Conservation (phyloP, 2,329 filamentous ascomycete species). For the Ophiostoma perfectum region DNA sequence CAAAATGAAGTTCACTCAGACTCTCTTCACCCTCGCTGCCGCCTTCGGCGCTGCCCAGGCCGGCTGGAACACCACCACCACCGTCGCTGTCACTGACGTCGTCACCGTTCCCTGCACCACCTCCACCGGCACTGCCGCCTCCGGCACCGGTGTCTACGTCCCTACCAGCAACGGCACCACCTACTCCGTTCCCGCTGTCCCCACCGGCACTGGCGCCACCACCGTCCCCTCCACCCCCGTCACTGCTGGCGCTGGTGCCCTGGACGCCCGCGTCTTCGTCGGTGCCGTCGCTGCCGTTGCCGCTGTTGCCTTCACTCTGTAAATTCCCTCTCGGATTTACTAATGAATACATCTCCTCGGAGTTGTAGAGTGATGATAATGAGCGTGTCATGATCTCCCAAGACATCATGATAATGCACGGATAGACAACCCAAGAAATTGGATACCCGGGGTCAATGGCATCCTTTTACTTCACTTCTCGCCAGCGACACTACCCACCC, state of each 20-base stretch:
- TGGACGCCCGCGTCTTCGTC: slow-evolving; percentile 22
- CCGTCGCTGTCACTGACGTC: slow-evolving; percentile 12
- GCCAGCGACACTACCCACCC: slow-evolving; percentile 1
- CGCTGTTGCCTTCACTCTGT: slow-evolving; percentile 26
- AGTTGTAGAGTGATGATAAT: slow-evolving; percentile 11
- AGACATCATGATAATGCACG: background rate
- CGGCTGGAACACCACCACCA: slow-evolving; percentile 11
- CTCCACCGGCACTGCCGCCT: slow-evolving; percentile 15
- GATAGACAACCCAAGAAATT: slow-evolving; percentile 12
- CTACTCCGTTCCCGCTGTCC: slow-evolving; percentile 9
- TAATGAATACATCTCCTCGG: slow-evolving; percentile 12
- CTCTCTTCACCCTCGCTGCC: slow-evolving; percentile 21
- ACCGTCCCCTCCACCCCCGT: slow-evolving; percentile 7
- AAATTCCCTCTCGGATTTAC: slow-evolving; percentile 8
- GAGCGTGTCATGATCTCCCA: slow-evolving; percentile 2
- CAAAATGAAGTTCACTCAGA: slow-evolving; percentile 25
- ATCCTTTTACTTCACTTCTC: background rate
- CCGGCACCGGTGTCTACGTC: slow-evolving; percentile 7
- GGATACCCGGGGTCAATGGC: slow-evolving; percentile 15
- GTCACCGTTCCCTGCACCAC: slow-evolving; percentile 20
- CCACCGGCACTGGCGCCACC: slow-evolving; percentile 1
- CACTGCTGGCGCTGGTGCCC: slow-evolving; percentile 21
- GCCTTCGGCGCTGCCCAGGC: slow-evolving; percentile 19
- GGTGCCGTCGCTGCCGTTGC: slow-evolving; percentile 26
- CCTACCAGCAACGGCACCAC: slow-evolving; percentile 18